Evolutionary conservation across 164 flowering plant species (phyloP).

Genomic region (Amborella trichopoda): DNA sequence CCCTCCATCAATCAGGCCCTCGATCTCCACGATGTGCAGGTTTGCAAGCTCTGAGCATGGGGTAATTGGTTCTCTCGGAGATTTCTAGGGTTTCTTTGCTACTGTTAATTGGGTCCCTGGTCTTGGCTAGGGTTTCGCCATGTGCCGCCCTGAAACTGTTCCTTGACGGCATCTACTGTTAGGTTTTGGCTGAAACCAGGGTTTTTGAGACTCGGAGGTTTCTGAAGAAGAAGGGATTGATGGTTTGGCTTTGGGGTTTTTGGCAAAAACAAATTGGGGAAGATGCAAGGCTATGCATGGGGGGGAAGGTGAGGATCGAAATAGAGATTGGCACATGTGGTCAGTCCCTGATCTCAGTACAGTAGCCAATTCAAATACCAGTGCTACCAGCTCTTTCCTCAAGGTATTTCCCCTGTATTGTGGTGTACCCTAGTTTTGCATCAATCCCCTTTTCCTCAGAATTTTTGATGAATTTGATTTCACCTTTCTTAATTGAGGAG

Average conservation of each 20-base stretch:
- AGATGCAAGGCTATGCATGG: constrained; percentile 70
- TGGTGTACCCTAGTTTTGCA: too few species aligned
- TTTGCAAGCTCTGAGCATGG: background rate
- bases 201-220: constrained; percentile 3
- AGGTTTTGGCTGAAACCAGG: constrained; percentile 1
- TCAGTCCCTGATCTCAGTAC: constrained; percentile 31
- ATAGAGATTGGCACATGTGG: constrained; percentile 61
- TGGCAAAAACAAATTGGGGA: constrained; percentile 15
- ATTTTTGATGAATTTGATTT: too few species aligned
- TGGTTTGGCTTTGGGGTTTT: constrained; percentile 22
- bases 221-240: constrained; percentile 25
- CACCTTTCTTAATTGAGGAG: too few species aligned
- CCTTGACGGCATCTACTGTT: too few species aligned
- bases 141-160: too few species aligned
- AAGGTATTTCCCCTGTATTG: constrained; percentile 47
- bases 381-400: constrained; percentile 19
- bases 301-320: constrained; percentile 43
- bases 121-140: background rate
- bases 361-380: constrained; percentile 17
- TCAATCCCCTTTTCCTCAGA: too few species aligned
- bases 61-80: background rate
- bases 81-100: background rate
- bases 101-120: background rate
- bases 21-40: background rate
- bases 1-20: too few species aligned